Evolutionary conservation across 352 stramenopile genomes (phyloP), one percentile per base, ranked within the genome.

Genomic region (Globisporangium lucens): DNA sequence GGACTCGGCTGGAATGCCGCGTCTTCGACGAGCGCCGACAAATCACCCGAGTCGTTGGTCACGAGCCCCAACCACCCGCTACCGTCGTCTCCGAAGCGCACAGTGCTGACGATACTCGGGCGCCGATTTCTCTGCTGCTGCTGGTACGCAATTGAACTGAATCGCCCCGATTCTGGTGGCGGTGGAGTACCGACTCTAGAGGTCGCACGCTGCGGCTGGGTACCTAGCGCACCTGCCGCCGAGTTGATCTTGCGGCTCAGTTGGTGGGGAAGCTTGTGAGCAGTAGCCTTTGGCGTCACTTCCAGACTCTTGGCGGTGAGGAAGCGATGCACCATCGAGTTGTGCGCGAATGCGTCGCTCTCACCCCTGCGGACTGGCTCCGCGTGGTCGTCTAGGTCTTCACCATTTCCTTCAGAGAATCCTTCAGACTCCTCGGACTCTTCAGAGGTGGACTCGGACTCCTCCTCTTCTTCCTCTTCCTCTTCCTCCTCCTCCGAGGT

Each of bases 91-190:
- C 46, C 64, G 24, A 82, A 80, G 2, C 59, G 61, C 24, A 79
- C 65, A 0, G 75, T 68, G 17, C 59, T 68, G n/a, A 81, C 67
- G 27, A 69, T 62, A 69, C 75, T 81, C 9, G 74, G 63, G 1
- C 70, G 71, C 0, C 41, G 15, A n/a, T 22, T 49, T 8, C 69
- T 65, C 20, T 76, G 62, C 65, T 80, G 66, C 29, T 73, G 57
- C 36, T 65, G 65, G 47, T 55, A 27, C 8, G 57, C 58, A 7
- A 36, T 56, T 1, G 58, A 8, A 35, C 56, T 29, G 29, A 46
- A 27, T 52, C 47, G 22, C 17, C 15, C 36, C 29, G 22, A n/a
- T 51, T 22, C 1, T 56, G 9, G 1, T 10, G 24, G 13, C 2
- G 13, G 30, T 6, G 33, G 35, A 12, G 41, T 10, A 38, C 22